Evolutionary conservation across 1,284 basidiomycete genomes (phyloP).

Genomic region (Apiotrichum siamense): DNA sequence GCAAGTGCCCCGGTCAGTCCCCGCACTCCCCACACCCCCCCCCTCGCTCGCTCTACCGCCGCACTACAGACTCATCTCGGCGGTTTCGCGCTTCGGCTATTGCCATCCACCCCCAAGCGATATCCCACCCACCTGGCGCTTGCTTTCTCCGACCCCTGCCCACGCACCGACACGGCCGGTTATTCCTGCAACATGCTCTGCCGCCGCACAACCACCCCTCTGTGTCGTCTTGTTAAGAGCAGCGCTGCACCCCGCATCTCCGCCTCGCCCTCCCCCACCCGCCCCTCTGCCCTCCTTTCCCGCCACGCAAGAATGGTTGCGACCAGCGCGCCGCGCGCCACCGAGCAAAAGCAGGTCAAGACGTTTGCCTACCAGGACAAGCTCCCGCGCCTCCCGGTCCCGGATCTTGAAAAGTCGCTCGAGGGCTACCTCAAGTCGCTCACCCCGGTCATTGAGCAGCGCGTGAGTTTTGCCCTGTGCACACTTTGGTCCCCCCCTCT

Average conservation of each 20-base stretch:
- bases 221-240: constrained; percentile 1
- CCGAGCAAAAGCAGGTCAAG: constrained; percentile 39
- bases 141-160: background rate
- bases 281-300: background rate
- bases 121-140: background rate
- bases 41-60: too few species aligned
- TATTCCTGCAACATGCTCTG: background rate
- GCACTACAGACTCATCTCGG: too few species aligned
- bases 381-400: constrained; percentile 74
- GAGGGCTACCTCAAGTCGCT: constrained; percentile 74
- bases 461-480: constrained; percentile 49
- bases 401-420: constrained; percentile 68
- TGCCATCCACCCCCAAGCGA: background rate
- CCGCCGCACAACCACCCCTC: background rate
- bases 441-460: constrained; percentile 70
- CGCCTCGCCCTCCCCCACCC: background rate
- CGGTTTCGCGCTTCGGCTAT: too few species aligned
- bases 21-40: too few species aligned
- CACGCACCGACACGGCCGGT: background rate
- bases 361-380: constrained; percentile 48
- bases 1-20: too few species aligned
- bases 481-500: background rate
- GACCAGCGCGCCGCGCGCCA: constrained; percentile 14
- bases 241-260: background rate
- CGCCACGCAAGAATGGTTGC: constrained; percentile 36